These are phyloP conservation scores for Diaporthe citrichinensis DNA, from an alignment of 2,329 filamentous ascomycete genomes.

Conservation along the genomic window DNA sequence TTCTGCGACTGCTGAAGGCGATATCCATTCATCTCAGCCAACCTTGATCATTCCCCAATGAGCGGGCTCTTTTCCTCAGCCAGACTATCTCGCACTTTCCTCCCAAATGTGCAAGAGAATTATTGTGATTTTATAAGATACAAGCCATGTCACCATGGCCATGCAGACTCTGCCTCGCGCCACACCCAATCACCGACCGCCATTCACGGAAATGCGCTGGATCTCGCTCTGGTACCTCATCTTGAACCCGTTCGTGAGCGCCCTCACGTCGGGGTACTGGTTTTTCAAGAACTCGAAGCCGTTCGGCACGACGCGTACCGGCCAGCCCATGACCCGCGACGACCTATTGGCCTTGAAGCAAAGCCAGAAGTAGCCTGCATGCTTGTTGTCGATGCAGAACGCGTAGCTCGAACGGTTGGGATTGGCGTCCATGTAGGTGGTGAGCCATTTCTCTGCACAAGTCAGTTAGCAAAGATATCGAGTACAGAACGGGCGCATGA, in stretches of 20 bases:
- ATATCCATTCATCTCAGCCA: background rate
- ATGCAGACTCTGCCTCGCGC: background rate
- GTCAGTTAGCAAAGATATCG: constrained; percentile 43
- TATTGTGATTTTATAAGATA: constrained; percentile 28
- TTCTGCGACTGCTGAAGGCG: background rate
- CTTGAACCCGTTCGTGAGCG: constrained; percentile 98
- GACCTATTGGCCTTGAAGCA: constrained; percentile 93
- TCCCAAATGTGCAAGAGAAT: background rate
- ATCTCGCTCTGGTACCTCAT: constrained; percentile 78
- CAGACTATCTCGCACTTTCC: background rate
- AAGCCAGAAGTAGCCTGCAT: constrained; percentile 94
- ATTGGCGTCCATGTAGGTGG: constrained; percentile 96
- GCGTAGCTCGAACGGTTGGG: constrained; percentile 93
- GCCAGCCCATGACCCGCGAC: constrained; percentile 82
- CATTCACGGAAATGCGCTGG: constrained; percentile 66
- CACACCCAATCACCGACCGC: constrained; percentile 38
- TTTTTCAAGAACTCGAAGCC: constrained; percentile 92
- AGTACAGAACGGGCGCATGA: background rate
- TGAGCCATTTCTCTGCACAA: constrained; percentile 88
- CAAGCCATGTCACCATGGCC: background rate
- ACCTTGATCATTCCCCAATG: constrained; percentile 6
- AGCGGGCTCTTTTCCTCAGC: background rate
- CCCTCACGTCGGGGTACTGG: constrained; percentile 93
- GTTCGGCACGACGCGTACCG: constrained; percentile 91
- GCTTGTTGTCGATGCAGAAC: constrained; percentile 93